Percentiles rank a stretch among this genome's conserved stretches.
Conservation (phyloP, 2,329 filamentous ascomycete genomes). For the Fusarium sp. region DNA sequence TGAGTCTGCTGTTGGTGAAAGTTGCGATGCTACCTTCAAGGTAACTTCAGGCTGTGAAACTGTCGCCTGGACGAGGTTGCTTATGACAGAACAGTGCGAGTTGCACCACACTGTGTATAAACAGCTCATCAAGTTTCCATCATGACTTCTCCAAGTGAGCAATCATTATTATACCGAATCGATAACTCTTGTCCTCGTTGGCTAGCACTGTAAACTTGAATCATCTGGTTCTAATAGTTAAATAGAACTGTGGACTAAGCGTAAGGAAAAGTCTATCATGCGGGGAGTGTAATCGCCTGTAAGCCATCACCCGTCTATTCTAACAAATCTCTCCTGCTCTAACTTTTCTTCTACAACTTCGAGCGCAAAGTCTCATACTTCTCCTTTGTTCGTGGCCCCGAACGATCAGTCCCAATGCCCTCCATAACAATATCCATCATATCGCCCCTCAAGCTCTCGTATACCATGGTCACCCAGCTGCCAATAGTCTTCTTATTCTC, state of each 20-base stretch:
- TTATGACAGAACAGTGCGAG: slow-evolving; percentile 34
- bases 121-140: background rate
- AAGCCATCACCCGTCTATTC: background rate
- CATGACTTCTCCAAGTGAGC: slow-evolving; percentile 20
- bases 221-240: background rate
- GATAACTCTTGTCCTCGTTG: background rate
- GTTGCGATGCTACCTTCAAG: background rate
- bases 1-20: slow-evolving; percentile 2
- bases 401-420: slow-evolving; percentile 36
- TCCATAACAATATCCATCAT: slow-evolving; percentile 51
- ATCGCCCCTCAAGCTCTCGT: slow-evolving; percentile 49
- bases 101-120: background rate
- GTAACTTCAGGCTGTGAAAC: slow-evolving; percentile 26
- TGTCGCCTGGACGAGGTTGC: slow-evolving; percentile 35
- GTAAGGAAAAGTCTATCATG: slow-evolving; percentile 15
- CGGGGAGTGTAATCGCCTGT: slow-evolving; percentile 20
- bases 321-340: background rate
- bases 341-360: slow-evolving; percentile 26
- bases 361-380: slow-evolving; percentile 45
- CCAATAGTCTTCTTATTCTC: slow-evolving; percentile 53
- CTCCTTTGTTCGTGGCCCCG: slow-evolving; percentile 37
- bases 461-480: slow-evolving; percentile 50
- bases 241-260: background rate
- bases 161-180: background rate
- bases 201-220: background rate